Evolutionary conservation across 805 yeast species (phyloP).

Genomic region (Candida caryicola): DNA sequence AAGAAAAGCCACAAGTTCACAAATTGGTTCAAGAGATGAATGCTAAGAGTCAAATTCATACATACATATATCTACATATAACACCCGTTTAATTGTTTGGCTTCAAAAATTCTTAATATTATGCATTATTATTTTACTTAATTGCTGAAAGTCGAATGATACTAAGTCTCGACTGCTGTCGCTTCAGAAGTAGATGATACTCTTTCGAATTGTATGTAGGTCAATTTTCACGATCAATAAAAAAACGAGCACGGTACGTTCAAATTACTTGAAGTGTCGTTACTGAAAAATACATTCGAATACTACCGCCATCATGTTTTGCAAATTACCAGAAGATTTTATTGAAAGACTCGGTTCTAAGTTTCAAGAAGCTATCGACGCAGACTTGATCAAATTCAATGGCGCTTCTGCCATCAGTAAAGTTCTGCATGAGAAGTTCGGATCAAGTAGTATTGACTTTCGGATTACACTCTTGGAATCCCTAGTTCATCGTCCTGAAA

Average conservation of each 20-base stretch:
- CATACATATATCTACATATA: no score
- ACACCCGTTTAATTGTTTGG: no score
- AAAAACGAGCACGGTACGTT: no score
- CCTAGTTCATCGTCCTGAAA: slow-evolving; percentile 38
- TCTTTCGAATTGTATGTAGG: no score
- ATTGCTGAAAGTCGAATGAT: no score
- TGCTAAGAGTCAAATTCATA: no score
- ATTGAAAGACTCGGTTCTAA: slow-evolving; percentile 30
- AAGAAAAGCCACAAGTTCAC: slow-evolving; percentile 18
- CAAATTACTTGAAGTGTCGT: no score
- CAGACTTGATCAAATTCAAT: slow-evolving; percentile 49
- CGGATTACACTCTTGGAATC: slow-evolving; percentile 34
- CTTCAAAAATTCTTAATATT: slow-evolving; percentile 4
- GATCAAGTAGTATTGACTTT: slow-evolving; percentile 15
- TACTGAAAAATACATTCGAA: no score
- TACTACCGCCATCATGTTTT: slow-evolving; percentile 14
- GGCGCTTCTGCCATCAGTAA: slow-evolving; percentile 43
- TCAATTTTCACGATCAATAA: no score
- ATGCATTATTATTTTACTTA: background rate
- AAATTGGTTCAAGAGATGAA: slow-evolving; percentile 24
- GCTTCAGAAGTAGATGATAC: no score
- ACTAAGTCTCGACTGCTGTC: no score
- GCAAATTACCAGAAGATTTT: slow-evolving; percentile 38
- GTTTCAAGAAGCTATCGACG: slow-evolving; percentile 48
- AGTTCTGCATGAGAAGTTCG: slow-evolving; percentile 21